phyloP scores from a whole-genome alignment of 805 yeast genomes.

The Lachancea cidri region DNA sequence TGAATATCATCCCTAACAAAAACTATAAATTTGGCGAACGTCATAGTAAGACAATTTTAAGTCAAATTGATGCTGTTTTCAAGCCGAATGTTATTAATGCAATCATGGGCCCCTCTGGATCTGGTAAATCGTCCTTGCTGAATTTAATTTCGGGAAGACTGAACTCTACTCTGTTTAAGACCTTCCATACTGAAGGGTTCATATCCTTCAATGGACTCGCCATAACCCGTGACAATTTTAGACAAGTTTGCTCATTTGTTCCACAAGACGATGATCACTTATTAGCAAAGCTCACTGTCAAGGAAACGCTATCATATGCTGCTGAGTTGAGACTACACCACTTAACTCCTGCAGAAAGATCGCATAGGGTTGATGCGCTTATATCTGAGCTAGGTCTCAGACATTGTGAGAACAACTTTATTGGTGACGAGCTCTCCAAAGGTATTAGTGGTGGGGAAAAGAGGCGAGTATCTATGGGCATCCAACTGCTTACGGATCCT shows the following conservation, averaged over 20 bases:
- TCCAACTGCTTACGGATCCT: conserved; percentile 70
- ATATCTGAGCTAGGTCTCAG: conserved; percentile 62
- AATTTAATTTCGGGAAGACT: conserved; percentile 60
- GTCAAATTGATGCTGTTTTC: conserved; percentile 47
- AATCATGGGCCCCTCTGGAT: conserved; percentile 79
- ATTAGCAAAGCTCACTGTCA: conserved; percentile 65
- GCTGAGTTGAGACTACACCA: conserved; percentile 61
- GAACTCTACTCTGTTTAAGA: conserved; percentile 29
- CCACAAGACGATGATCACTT: conserved; percentile 76
- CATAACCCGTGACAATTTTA: conserved; percentile 34
- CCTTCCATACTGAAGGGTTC: conserved; percentile 36
- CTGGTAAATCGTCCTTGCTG: conserved; percentile 67
- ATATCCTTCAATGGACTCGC: conserved; percentile 40
- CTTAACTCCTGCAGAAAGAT: conserved; percentile 39
- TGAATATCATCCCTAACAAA: neutral
- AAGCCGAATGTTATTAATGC: conserved; percentile 56
- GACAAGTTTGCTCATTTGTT: conserved; percentile 63
- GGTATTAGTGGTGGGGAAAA: conserved; percentile 91
- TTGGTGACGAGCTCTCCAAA: conserved; percentile 54
- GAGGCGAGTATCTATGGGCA: conserved; percentile 75
- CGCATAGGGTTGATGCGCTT: conserved; percentile 46
- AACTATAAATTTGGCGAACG: neutral
- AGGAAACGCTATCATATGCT: conserved; percentile 69
- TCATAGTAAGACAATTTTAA: conserved; percentile 35
- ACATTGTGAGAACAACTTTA: conserved; percentile 73